Base-by-base conservation (phyloP, 1,284 basidiomycete genomes). In the Cystobasidium pallidum region DNA sequence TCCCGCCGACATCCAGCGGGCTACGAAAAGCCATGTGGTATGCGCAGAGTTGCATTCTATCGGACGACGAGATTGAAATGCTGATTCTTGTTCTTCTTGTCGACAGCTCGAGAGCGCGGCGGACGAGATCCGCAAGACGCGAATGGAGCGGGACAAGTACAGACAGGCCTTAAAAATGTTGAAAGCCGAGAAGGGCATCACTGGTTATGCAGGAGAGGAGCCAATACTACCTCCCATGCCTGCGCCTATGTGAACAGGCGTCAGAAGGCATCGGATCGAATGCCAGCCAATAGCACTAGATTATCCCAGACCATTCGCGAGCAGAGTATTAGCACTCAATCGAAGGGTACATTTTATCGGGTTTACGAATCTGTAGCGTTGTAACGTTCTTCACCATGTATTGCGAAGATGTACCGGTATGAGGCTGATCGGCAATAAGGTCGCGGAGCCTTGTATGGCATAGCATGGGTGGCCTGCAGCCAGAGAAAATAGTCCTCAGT, bases 101-200 rank as follows among this genome's bases (percentile, higher is more conserved):
- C 21, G 28, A 10, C 52, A 66, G 64, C 64, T 66, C 26, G 64
- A 66, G 36, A n/a, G 52, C 41, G 64, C 64, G 10, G 64, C 51
- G 10, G 64, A 57, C 19, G 64, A 49, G 39, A 54, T 66, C 26
- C 28, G 39, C 17, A 6, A 43, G 19, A 49, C 64, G 17, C 64
- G 64, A 17, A 52, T 36, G 62, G 62, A 64, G 30, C 24, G 62
- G 4, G 62, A 64, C 30, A 28, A 32, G 15, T 64, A 64, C 43
- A 28, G 62, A 51, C 62, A 64, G 43, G 41, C 45, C 0, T n/a
- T 64, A n/a, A 28, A 30, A 26, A 30, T 34, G 24, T 17, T 61
- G 34, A 39, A 43, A 45, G 58, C 58, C 8, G 39, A 43, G 58
- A 26, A 24, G 17, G 58, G 36, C 58, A 43, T 43, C 39, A 24